Percentiles rank a stretch among this genome's conserved stretches.
Conservation (phyloP, 192 early-diverging fungal genomes). For the Coemansia sp. region DNA sequence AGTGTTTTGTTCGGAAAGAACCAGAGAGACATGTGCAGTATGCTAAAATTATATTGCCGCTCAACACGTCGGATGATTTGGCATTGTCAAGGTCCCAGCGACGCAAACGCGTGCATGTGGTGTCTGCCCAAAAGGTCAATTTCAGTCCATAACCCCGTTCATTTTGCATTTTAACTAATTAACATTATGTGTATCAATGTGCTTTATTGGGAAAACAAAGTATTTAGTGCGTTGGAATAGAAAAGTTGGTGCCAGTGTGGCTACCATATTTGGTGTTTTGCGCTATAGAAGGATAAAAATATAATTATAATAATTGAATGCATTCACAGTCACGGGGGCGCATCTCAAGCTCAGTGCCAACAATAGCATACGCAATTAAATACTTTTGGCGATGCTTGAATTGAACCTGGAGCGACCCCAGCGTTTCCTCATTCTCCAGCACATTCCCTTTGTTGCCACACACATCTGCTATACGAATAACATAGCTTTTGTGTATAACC, state of each 20-base stretch:
- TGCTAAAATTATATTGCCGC: conserved; percentile 49
- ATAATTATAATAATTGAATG: not conserved
- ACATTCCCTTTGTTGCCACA: not conserved
- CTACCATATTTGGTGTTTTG: not conserved
- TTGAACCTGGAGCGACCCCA: not conserved
- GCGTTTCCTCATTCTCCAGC: not conserved
- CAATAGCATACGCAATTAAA: not conserved
- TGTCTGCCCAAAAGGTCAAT: conserved; percentile 26
- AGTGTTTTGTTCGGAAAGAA: conserved; percentile 21
- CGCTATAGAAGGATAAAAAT: too few relatives aligned
- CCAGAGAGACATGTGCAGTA: conserved; percentile 22
- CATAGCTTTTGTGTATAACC: not conserved
- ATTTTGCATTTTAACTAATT: not conserved
- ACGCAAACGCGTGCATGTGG: conserved; percentile 29
- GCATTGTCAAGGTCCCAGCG: conserved; percentile 45
- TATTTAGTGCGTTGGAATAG: not conserved
- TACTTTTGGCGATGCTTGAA: not conserved
- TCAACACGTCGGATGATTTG: conserved; percentile 38
- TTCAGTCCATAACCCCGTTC: not conserved
- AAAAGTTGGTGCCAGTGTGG: not conserved
- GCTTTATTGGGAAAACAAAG: not conserved
- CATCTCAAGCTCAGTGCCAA: not conserved
- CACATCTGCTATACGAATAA: not conserved
- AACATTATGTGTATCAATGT: not conserved
- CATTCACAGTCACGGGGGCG: not conserved